phyloP scores from a whole-genome alignment of 805 yeast genomes.

The Candida methanosorbosa region DNA sequence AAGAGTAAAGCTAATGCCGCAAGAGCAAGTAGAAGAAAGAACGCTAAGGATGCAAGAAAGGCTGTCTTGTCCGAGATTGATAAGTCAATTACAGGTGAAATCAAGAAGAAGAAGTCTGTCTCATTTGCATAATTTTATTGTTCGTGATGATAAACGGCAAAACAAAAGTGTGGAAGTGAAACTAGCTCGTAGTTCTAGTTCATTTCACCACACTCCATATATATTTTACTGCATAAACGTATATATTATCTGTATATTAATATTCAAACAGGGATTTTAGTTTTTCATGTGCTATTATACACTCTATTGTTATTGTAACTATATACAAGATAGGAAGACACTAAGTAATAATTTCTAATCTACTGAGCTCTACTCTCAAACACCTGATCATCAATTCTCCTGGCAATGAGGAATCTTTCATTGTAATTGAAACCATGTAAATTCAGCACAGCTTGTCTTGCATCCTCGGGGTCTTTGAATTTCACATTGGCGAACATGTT shows the following conservation, averaged over 20 bases:
- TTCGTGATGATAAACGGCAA: too few species aligned
- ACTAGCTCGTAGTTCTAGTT: too few species aligned
- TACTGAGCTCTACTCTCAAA: too few species aligned
- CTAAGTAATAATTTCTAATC: too few species aligned
- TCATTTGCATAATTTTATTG: slow-evolving; percentile 33
- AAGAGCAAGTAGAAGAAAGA: slow-evolving; percentile 59
- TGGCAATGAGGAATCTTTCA: slow-evolving; percentile 6
- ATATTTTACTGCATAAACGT: too few species aligned
- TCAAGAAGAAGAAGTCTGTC: slow-evolving; percentile 34
- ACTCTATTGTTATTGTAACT: too few species aligned
- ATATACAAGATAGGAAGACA: too few species aligned
- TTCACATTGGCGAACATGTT: slow-evolving; percentile 5
- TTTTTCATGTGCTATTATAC: too few species aligned
- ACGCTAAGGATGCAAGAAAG: slow-evolving; percentile 23
- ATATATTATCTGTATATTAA: too few species aligned
- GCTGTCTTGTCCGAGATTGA: slow-evolving; percentile 13
- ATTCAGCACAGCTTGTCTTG: slow-evolving; percentile 12
- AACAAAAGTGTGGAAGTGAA: too few species aligned
- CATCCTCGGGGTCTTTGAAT: slow-evolving; percentile 11
- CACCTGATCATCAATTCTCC: not conserved
- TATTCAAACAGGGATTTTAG: too few species aligned
- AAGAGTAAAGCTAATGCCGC: slow-evolving; percentile 66
- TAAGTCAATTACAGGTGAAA: slow-evolving; percentile 15
- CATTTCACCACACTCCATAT: too few species aligned
- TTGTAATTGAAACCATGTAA: slow-evolving; percentile 13